A percentile compares a stretch with the other conserved stretches of the same genome.
Conservation (phyloP, 306 rosid genomes). For the Cicer chorassanicum region DNA sequence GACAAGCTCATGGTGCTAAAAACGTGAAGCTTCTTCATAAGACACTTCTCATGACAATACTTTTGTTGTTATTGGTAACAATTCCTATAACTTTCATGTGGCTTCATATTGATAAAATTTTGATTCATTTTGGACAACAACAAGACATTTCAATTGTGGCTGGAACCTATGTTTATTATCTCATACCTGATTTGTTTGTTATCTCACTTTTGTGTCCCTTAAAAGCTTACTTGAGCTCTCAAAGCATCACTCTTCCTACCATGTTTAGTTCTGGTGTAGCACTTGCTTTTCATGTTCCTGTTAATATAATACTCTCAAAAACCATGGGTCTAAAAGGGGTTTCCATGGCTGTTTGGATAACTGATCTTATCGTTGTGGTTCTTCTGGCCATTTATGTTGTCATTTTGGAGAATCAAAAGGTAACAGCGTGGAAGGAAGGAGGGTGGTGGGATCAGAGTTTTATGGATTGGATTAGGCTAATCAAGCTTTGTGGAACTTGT, state of each 20-base stretch:
- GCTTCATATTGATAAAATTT: constrained; percentile 76
- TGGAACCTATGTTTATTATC: constrained; percentile 57
- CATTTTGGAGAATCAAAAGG: constrained; percentile 50
- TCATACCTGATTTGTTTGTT: constrained; percentile 73
- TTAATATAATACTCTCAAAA: constrained; percentile 66
- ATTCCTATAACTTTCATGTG: constrained; percentile 81
- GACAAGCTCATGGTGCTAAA: constrained; percentile 90
- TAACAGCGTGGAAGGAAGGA: constrained; percentile 59
- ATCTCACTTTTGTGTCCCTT: constrained; percentile 77
- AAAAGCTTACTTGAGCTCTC: constrained; percentile 79
- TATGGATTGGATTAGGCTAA: constrained; percentile 65
- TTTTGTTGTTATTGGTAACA: constrained; percentile 58
- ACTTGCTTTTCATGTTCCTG: constrained; percentile 71
- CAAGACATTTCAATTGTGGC: constrained; percentile 66
- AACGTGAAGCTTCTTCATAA: constrained; percentile 78
- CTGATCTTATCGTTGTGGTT: constrained; percentile 67
- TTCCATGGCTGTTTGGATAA: constrained; percentile 81
- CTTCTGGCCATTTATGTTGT: constrained; percentile 60
- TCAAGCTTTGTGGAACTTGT: constrained; percentile 80
- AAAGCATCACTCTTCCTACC: constrained; percentile 71
- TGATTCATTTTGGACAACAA: constrained; percentile 75
- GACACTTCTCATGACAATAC: constrained; percentile 75
- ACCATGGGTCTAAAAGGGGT: constrained; percentile 76
- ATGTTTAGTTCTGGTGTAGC: constrained; percentile 73
- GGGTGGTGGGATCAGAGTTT: constrained; percentile 78